Evolutionary conservation across 805 yeast species (phyloP), one percentile per base, ranked within the genome.

Genomic region (Candida sakaeoensis): DNA sequence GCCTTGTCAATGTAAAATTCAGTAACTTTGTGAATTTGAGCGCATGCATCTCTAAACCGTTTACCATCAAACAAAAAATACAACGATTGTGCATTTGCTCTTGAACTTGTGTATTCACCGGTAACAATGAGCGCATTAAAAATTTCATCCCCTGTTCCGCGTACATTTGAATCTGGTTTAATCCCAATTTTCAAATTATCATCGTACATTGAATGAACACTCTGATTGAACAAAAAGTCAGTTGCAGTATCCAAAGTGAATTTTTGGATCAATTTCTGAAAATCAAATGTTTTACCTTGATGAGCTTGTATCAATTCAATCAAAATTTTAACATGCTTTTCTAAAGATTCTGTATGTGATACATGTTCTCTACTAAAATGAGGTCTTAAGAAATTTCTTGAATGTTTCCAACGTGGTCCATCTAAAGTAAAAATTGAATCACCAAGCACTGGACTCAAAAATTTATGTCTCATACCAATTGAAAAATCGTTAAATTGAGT

Each of bases 361-460:
- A 67, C 60, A 45, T 67, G 68, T 38, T 65, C 72, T 51, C 70
- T 55, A n/a, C 69, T 61, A 46, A 68, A 68, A 44, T 67, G 71
- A 1, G 73, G 73, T 45, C 71, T 58, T 43, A 67, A 58, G 69
- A 68, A 60, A 13, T 68, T 57, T 44, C 73, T 48, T 6, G 70
- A 61, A 43, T 61, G 64, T 45, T 65, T 65, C 73, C 73, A 68
- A 5, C 70, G 71, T 38, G 54, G 55, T 10, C 65, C 61, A 44
- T 67, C 72, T 44, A 65, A 55, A 7, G 73, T 67, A 49, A 68
- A 68, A 35, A 67, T 65, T 13, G 72, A 72, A 43, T 68, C 69
- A 5, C 72, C 72, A 23, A 67, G 53, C 29, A 67, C 49, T 1
- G 70, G 70, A 37, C 42, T 40, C 43, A 67, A 61, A 32, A 61